Evolutionary conservation across 495 filamentous ascomycete genomes (phyloP), one percentile per base, ranked within the genome.

Genomic region (Aspergillus nanangensis): DNA sequence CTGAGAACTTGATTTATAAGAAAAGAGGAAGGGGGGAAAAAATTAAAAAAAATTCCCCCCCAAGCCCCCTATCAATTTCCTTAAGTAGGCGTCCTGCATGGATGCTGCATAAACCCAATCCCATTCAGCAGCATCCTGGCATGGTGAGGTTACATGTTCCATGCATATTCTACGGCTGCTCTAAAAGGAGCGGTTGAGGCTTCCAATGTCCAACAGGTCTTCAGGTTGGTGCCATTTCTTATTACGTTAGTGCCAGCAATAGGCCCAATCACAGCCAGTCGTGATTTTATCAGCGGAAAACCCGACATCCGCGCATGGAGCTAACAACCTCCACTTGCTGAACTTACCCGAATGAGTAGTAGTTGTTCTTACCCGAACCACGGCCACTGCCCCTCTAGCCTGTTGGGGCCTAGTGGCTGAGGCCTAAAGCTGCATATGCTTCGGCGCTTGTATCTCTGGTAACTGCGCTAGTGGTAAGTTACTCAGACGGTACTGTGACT

Each of bases 121-220:
- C n/a, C n/a, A n/a, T n/a, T 42, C 31, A 19, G 5, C 18, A 32
- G 27, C 15, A 13, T 44, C 17, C 14, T 13, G 8, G 18, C 22
- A 15, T 31, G 14, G 15, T 44, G 21, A 35, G 42, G 41, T 52
- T 56, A 56, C 53, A 57, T 61, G 62, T 72, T 69, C 69, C 61
- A 71, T 71, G 67, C 69, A 70, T 65, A 41, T 72, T 71, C 67
- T 70, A 57, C 64, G 63, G 48, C 61, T 50, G 60, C 58, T 69
- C 60, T 58, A 62, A 48, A 46, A 23, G 22, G 27, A 24, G 22
- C 14, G 29, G 24, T 34, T 24, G 42, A 44, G 42, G 42, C 31
- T 44, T 23, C 32, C 42, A 34, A 11, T 11, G 25, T 29, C 42
- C 29, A 31, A 38, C 41, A 25, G 17, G 41, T 31, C 47, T n/a